These are phyloP conservation scores for Pisolithus thermaeus DNA, from an alignment of 1,284 basidiomycete species.

Conservation along the genomic window DNA sequence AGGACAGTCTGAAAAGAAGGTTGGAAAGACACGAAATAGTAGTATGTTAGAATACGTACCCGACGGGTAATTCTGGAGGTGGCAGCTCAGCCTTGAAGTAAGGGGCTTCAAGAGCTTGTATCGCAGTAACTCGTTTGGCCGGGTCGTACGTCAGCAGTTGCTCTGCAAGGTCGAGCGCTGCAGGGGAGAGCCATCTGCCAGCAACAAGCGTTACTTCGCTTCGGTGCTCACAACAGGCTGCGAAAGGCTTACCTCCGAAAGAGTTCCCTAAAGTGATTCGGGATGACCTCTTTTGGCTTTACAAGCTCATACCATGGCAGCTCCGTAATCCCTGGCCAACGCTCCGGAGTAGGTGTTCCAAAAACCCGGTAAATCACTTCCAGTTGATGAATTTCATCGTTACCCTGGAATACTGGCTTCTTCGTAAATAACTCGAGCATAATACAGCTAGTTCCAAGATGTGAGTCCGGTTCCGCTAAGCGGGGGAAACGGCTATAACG, in stretches of 20 bases:
- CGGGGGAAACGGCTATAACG: constrained; percentile 21
- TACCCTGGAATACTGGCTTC: constrained; percentile 93
- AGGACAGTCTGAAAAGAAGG: constrained; percentile 47
- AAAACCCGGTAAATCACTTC: constrained; percentile 88
- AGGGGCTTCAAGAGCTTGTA: constrained; percentile 70
- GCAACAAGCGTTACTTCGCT: constrained; percentile 3
- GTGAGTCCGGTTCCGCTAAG: constrained; percentile 6
- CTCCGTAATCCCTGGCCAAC: constrained; percentile 79
- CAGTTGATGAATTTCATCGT: constrained; percentile 95
- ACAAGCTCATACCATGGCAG: constrained; percentile 99
- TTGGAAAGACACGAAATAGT: constrained; percentile 11
- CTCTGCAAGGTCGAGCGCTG: constrained; percentile 82
- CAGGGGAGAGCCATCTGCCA: constrained; percentile 73
- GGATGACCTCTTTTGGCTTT: constrained; percentile 72
- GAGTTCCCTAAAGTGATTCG: constrained; percentile 69
- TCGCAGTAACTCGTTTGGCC: constrained; percentile 66
- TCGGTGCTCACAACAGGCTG: neutral
- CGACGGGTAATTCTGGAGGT: constrained; percentile 64
- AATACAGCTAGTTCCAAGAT: constrained; percentile 67
- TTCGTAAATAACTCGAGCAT: constrained; percentile 97
- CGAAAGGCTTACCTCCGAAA: constrained; percentile 65
- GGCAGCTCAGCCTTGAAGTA: constrained; percentile 87
- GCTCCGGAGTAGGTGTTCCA: constrained; percentile 80
- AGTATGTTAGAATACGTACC: constrained; percentile 48
- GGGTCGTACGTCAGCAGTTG: constrained; percentile 84